These are phyloP conservation scores for Podospora pseudopauciseta DNA, from an alignment of 495 filamentous ascomycete genomes.

Conservation along the genomic window DNA sequence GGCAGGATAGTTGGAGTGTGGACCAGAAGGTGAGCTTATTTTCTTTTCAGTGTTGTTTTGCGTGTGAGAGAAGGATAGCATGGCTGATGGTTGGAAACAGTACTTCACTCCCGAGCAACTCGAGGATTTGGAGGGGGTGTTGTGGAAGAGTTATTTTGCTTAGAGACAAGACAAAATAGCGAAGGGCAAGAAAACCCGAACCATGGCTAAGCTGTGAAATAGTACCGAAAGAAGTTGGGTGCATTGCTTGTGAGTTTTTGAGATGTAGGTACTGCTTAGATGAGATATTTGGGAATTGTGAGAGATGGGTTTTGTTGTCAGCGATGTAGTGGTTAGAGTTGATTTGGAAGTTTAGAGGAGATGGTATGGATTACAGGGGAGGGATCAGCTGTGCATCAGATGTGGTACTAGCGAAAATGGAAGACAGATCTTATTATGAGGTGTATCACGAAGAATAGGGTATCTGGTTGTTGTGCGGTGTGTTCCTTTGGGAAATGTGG, in stretches of 20 bases:
- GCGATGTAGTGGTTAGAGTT: neutral
- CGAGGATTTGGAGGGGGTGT: conserved; percentile 89
- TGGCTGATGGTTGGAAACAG: conserved; percentile 42
- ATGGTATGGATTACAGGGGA: no score
- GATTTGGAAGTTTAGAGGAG: no score
- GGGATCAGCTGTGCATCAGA: no score
- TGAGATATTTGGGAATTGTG: neutral
- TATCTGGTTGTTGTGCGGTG: no score
- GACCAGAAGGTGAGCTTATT: conserved; percentile 80
- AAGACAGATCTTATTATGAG: no score
- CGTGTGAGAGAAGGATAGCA: neutral
- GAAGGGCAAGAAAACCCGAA: no score
- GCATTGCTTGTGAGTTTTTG: neutral
- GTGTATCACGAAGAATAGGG: no score
- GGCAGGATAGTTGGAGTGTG: conserved; percentile 97
- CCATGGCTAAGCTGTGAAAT: no score
- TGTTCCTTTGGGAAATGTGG: no score
- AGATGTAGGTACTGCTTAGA: neutral
- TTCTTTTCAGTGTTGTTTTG: neutral
- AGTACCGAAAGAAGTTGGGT: neutral
- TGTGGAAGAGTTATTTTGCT: conserved; percentile 99
- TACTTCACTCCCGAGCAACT: conserved; percentile 89
- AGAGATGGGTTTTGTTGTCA: neutral
- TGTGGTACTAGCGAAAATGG: no score
- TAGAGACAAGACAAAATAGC: conserved; percentile 29